Evolutionary conservation across 805 yeast species (phyloP).

Genomic region (Schizosaccharomyces lindneri): DNA sequence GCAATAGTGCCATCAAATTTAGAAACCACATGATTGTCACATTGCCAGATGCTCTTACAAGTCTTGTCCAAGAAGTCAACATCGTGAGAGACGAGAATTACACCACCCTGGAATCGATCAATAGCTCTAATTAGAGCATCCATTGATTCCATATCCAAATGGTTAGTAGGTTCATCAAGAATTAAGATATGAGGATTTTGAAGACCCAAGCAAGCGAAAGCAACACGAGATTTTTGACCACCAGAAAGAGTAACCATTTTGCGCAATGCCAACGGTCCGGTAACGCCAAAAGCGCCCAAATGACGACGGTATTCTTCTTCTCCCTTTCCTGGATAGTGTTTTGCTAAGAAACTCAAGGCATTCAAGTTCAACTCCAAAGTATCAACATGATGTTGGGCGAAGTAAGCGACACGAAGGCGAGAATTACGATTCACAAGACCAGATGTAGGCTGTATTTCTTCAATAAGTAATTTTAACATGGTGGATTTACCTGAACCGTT

Average conservation of each 20-base stretch:
- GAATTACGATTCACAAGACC: slow-evolving; percentile 64
- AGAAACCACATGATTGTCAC: slow-evolving; percentile 60
- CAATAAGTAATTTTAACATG: slow-evolving; percentile 63
- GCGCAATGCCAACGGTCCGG: slow-evolving; percentile 80
- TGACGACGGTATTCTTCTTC: slow-evolving; percentile 95
- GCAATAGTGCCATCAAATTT: slow-evolving; percentile 61
- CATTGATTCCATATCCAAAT: slow-evolving; percentile 90
- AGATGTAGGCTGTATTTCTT: slow-evolving; percentile 40
- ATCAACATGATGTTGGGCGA: slow-evolving; percentile 96
- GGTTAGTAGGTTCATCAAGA: slow-evolving; percentile 94
- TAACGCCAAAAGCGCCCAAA: slow-evolving; percentile 88
- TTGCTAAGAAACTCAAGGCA: slow-evolving; percentile 88
- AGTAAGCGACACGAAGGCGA: slow-evolving; percentile 77
- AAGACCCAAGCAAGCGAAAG: slow-evolving; percentile 84
- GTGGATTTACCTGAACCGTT: slow-evolving; percentile 99
- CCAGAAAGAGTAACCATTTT: slow-evolving; percentile 78
- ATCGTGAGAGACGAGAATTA: slow-evolving; percentile 94
- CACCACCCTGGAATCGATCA: slow-evolving; percentile 76
- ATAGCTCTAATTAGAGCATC: slow-evolving; percentile 87
- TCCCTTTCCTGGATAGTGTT: slow-evolving; percentile 69
- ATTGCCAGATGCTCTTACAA: slow-evolving; percentile 86
- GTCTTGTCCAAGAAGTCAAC: slow-evolving; percentile 71
- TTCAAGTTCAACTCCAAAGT: slow-evolving; percentile 70
- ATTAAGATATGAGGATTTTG: slow-evolving; percentile 74
- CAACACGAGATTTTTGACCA: slow-evolving; percentile 96